phyloP scores from a whole-genome alignment of 1,139 yeast genomes.

The Ogataea hybrid region DNA sequence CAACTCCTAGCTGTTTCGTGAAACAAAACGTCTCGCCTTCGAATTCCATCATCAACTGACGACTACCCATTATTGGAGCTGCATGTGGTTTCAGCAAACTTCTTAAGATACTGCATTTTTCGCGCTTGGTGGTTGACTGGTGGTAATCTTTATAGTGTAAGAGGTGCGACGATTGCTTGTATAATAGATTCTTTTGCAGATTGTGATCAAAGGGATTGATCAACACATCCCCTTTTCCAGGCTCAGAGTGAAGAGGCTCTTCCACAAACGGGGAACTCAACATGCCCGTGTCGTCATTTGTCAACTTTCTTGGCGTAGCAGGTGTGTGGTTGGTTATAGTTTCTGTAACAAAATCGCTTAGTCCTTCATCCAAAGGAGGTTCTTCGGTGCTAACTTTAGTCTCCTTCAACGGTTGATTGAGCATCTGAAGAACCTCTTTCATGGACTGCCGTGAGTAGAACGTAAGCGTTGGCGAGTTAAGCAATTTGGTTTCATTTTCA shows the following conservation, averaged over 20 bases:
- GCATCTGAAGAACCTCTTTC: slow-evolving; percentile 73
- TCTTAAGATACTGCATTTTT: slow-evolving; percentile 38
- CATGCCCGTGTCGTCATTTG: slow-evolving; percentile 22
- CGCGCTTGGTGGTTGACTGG: not conserved
- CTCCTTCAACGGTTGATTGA: slow-evolving; percentile 55
- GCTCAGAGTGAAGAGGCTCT: slow-evolving; percentile 30
- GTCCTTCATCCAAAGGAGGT: slow-evolving; percentile 31
- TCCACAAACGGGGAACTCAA: slow-evolving; percentile 51
- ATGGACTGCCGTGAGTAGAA: slow-evolving; percentile 73
- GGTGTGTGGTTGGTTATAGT: slow-evolving; percentile 34
- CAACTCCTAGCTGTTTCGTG: slow-evolving; percentile 66
- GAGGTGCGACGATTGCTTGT: slow-evolving; percentile 31
- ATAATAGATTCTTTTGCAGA: slow-evolving; percentile 32
- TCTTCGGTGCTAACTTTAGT: slow-evolving; percentile 22
- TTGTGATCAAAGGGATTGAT: slow-evolving; percentile 36
- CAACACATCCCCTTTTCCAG: slow-evolving; percentile 10
- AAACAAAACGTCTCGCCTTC: slow-evolving; percentile 53
- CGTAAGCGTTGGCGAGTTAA: slow-evolving; percentile 75
- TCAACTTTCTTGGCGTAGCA: slow-evolving; percentile 9
- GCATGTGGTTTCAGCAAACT: slow-evolving; percentile 51
- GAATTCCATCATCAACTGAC: slow-evolving; percentile 44
- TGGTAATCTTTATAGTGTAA: slow-evolving; percentile 23
- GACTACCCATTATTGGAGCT: slow-evolving; percentile 38
- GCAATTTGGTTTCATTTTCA: slow-evolving; percentile 26
- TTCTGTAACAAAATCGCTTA: slow-evolving; percentile 54